Evolutionary conservation across 2,329 filamentous ascomycete species (phyloP), one percentile per base, ranked within the genome.

Genomic region (Mycosphaerella arachidis): DNA sequence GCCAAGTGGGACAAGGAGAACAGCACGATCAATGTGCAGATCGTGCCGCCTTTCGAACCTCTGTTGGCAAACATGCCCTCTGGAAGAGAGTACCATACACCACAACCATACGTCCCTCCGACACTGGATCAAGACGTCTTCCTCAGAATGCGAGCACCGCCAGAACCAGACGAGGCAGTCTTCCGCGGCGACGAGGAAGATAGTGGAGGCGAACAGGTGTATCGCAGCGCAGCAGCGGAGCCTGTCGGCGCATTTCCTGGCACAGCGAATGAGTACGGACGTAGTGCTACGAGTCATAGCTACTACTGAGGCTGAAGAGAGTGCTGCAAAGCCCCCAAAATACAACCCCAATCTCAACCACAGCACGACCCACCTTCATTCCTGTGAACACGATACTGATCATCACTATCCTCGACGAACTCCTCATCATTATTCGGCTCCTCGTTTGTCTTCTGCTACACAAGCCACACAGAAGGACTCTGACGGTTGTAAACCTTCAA

Each of bases 1-100:
- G 82, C 81, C 40, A 97, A 96, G 73, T 97, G 94, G 93, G 86
- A 85, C 63, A 94, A 92, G 77, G 86, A 92, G 75, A 99, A 99
- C 71, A 91, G 97, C 74, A 96, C 90, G 86, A 87, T 96, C 68
- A 91, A 92, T 61, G 88, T 91, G 0, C 91, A 96, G 72, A 58
- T 80, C 1, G 83, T 97, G 33, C 91, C 92, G 0, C 81, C 89
- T 0, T 82, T 84, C 4, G 87, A 86, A 13, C 84, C 89, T 0
- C 77, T 97, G 9, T 76, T 96, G 4, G 83, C 89, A 6, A 87
- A 85, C 62, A 89, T 97, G 78, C 93, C 94, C 0, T 93, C 90
- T 1, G 93, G 93, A 1, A 85, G 93, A 63, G 92, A 97, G 69
- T 91, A 96, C 56, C 89, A 95, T 65, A 82, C 80, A 0, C 78